Conservation (phyloP, 495 filamentous ascomycete species). For the Annulohypoxylon stygium region DNA sequence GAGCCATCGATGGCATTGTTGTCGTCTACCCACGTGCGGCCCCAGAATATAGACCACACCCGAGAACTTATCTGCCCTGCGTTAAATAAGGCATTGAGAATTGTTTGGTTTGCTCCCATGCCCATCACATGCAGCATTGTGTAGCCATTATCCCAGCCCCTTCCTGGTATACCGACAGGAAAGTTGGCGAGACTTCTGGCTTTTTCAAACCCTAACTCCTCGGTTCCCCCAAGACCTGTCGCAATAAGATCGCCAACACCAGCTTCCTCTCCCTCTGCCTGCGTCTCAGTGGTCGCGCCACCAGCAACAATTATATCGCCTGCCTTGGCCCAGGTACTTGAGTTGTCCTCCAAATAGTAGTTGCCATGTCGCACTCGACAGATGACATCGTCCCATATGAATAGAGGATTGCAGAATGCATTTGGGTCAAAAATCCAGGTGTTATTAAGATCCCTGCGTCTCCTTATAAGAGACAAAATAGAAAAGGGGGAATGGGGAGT, state of each 20-base stretch:
- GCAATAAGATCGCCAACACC: neutral
- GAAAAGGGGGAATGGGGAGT: neutral
- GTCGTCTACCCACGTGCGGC: constrained; percentile 8
- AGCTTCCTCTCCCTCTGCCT: neutral
- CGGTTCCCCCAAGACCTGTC: neutral
- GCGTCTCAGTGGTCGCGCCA: neutral
- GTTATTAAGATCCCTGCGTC: constrained; percentile 8
- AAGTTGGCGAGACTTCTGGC: neutral
- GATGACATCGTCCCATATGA: neutral
- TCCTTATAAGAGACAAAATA: neutral
- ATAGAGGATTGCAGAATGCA: neutral
- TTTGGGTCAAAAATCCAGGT: neutral
- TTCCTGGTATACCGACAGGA: neutral
- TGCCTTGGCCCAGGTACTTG: neutral
- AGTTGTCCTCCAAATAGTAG: neutral
- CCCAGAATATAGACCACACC: constrained; percentile 14
- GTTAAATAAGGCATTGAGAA: neutral
- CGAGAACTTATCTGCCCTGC: neutral
- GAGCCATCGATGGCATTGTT: neutral
- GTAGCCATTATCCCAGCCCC: neutral
- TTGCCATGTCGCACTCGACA: neutral
- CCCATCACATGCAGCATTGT: constrained; percentile 5
- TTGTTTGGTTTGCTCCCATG: neutral
- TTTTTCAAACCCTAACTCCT: neutral
- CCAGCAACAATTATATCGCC: neutral